Percentiles rank a stretch among this genome's conserved stretches.
phyloP scores from a whole-genome alignment of 257 asterid species.

The Scutellaria galericulata region DNA sequence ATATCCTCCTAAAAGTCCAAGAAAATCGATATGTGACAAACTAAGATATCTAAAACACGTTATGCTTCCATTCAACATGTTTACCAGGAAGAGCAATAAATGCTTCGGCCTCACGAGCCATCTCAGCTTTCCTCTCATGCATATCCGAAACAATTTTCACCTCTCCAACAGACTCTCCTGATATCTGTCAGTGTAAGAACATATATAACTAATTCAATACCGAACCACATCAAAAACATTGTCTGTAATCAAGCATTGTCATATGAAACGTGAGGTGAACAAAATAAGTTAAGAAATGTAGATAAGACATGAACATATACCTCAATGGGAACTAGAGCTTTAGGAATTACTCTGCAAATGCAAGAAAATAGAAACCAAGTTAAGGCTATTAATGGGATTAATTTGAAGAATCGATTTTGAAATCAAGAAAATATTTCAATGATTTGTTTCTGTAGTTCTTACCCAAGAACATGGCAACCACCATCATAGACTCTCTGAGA shows the following conservation, averaged over 20 bases:
- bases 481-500: constrained; percentile 90
- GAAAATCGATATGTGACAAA: neutral
- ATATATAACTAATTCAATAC: neutral
- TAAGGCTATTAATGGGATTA: constrained; percentile 4
- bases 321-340: constrained; percentile 95
- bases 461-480: constrained; percentile 99
- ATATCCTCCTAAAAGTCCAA: constrained; percentile 74
- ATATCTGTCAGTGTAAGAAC: constrained; percentile 60
- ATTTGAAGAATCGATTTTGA: neutral
- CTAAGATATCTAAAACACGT: neutral
- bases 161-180: constrained; percentile 89
- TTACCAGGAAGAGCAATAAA: constrained; percentile 97
- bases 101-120: constrained; percentile 93
- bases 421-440: neutral
- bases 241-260: neutral
- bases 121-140: constrained; percentile 98
- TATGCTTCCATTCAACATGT: constrained; percentile 7
- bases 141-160: constrained; percentile 90
- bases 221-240: neutral
- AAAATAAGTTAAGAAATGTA: neutral
- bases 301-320: constrained; percentile 48
- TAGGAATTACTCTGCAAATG: constrained; percentile 90
- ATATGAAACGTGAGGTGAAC: neutral
- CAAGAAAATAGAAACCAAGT: constrained; percentile 13
- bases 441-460: constrained; percentile 11